These are phyloP conservation scores for Huntiella moniliformis DNA, from an alignment of 2,329 filamentous ascomycete genomes.

Conservation along the genomic window DNA sequence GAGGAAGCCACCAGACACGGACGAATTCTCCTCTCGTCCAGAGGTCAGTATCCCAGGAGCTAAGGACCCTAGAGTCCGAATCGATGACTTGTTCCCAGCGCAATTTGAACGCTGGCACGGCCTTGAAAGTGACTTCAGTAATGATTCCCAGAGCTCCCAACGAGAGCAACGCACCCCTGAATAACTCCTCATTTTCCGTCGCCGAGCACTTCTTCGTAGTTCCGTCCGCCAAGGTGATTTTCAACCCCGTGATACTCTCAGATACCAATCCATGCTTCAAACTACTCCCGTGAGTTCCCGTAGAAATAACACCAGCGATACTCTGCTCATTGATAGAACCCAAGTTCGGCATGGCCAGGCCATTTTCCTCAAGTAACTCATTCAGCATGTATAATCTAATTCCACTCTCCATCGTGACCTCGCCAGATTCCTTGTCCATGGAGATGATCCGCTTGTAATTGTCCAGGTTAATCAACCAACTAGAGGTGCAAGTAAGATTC, in stretches of 20 bases:
- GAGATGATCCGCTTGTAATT: slow-evolving; percentile 54
- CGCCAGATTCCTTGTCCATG: slow-evolving; percentile 44
- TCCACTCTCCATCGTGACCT: slow-evolving; percentile 69
- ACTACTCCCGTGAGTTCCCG: slow-evolving; percentile 83
- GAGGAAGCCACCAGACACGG: slow-evolving; percentile 94
- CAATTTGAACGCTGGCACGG: slow-evolving; percentile 65
- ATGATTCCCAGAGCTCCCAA: slow-evolving; percentile 84
- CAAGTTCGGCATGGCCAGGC: slow-evolving; percentile 74
- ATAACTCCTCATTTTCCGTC: slow-evolving; percentile 55
- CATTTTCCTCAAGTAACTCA: slow-evolving; percentile 50
- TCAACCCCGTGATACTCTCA: slow-evolving; percentile 54
- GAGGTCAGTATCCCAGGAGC: slow-evolving; percentile 51
- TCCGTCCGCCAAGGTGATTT: slow-evolving; percentile 68
- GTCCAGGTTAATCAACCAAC: slow-evolving; percentile 90
- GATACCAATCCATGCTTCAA: slow-evolving; percentile 68
- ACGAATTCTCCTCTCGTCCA: slow-evolving; percentile 82
- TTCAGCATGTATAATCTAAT: slow-evolving; percentile 65
- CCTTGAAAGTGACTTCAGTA: slow-evolving; percentile 69
- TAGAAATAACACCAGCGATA: slow-evolving; percentile 79
- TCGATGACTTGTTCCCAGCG: slow-evolving; percentile 70
- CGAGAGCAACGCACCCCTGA: slow-evolving; percentile 71
- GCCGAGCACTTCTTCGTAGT: slow-evolving; percentile 51
- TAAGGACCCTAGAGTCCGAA: slow-evolving; percentile 47
- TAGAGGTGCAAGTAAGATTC: slow-evolving; percentile 77
- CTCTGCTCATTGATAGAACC: slow-evolving; percentile 93